phyloP scores from a whole-genome alignment of 2,329 filamentous ascomycete species.

The Stagonosporopsis chrysanthemi region DNA sequence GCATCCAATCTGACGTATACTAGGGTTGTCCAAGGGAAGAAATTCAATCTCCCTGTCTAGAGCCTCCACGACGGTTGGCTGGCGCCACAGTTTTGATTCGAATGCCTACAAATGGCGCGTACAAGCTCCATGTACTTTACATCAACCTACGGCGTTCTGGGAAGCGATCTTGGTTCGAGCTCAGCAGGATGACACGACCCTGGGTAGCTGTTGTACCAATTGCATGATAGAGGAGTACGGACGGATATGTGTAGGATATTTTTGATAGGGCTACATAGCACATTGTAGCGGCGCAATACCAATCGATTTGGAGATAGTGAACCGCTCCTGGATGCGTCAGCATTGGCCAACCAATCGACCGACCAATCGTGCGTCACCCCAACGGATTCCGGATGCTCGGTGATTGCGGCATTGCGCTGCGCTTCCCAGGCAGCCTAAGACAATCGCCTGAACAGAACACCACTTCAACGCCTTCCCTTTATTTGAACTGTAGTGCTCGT shows the following conservation, averaged over 20 bases:
- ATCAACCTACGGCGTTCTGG: conserved; percentile 17
- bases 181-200: background rate
- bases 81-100: conserved; percentile 1
- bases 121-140: conserved; percentile 22
- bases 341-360: too few species aligned
- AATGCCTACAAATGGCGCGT: conserved; percentile 9
- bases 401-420: conserved; percentile 8
- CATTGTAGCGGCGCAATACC: background rate
- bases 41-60: conserved; percentile 62
- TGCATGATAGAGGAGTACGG: conserved; percentile 12
- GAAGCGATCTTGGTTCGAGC: conserved; percentile 1
- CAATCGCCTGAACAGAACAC: conserved; percentile 1
- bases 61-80: conserved; percentile 8
- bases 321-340: background rate
- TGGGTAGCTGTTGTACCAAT: conserved; percentile 10
- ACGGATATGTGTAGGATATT: conserved; percentile 1
- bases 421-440: conserved; percentile 4
- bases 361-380: conserved; percentile 9
- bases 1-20: conserved; percentile 19
- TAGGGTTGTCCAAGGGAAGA: conserved; percentile 62
- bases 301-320: conserved; percentile 1
- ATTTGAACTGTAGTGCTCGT: conserved; percentile 6
- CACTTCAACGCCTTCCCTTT: conserved; percentile 17
- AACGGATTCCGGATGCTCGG: background rate
- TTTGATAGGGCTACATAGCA: conserved; percentile 4